phyloP scores from a whole-genome alignment of 2,329 filamentous ascomycete genomes.

The Dothideomycetidae sp. region DNA sequence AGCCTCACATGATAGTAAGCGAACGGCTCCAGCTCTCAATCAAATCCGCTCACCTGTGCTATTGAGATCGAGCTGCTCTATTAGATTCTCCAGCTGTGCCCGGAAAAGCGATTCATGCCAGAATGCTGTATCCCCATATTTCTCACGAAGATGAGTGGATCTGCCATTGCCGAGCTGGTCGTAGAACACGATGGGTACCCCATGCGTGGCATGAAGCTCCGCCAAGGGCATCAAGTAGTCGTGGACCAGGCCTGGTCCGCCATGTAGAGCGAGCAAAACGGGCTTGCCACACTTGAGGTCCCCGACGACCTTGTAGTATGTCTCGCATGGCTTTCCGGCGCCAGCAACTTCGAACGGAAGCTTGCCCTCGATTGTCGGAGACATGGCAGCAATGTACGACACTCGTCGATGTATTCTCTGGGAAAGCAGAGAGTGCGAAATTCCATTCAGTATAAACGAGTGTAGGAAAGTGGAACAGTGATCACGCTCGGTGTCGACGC shows the following conservation, averaged over 20 bases:
- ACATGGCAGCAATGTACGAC: no score
- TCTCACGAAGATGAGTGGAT: constrained; percentile 36
- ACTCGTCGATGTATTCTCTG: no score
- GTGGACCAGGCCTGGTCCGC: constrained; percentile 33
- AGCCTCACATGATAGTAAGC: constrained; percentile 15
- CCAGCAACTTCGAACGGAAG: constrained; percentile 15
- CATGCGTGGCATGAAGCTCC: constrained; percentile 25
- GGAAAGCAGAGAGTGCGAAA: no score
- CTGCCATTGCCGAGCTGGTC: constrained; percentile 40
- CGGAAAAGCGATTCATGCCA: constrained; percentile 37
- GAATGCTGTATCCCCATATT: constrained; percentile 31
- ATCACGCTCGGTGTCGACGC: no score
- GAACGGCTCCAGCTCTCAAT: neutral
- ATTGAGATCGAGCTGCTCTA: constrained; percentile 28
- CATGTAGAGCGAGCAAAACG: constrained; percentile 29
- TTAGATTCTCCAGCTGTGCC: constrained; percentile 36
- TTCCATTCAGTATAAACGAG: no score
- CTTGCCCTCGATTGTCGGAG: neutral
- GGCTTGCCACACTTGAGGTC: constrained; percentile 13
- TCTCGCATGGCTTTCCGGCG: constrained; percentile 18
- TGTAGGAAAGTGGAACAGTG: no score
- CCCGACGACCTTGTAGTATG: constrained; percentile 23
- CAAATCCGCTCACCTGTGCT: constrained; percentile 8
- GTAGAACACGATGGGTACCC: constrained; percentile 37
- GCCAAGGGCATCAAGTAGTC: constrained; percentile 25